Percentiles rank a stretch among this genome's conserved stretches.
phyloP scores from a whole-genome alignment of 164 flowering plant genomes.

The Liquidambar formosana region DNA sequence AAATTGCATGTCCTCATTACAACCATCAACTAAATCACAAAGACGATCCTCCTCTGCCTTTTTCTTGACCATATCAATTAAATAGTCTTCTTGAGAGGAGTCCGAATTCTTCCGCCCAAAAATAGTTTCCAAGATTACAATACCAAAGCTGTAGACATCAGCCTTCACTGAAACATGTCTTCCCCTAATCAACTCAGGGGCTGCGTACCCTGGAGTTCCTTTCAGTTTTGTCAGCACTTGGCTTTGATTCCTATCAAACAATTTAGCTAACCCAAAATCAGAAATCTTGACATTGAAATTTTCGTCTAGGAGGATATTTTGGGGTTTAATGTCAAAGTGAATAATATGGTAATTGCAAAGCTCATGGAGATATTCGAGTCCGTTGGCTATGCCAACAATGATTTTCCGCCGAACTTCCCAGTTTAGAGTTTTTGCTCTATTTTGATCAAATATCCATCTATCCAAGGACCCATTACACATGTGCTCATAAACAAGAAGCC shows the following conservation, averaged over 20 bases:
- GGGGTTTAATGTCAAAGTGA: slow-evolving; percentile 17
- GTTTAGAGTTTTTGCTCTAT: background rate
- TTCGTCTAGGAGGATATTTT: slow-evolving; percentile 13
- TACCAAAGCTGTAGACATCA: slow-evolving; percentile 28
- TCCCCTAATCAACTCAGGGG: slow-evolving; percentile 14
- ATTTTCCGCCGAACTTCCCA: slow-evolving; percentile 11
- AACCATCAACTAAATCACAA: slow-evolving; percentile 14
- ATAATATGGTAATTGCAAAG: slow-evolving; percentile 8
- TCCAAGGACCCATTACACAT: slow-evolving; percentile 5
- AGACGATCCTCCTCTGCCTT: slow-evolving; percentile 13
- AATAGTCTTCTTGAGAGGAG: background rate
- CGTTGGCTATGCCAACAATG: slow-evolving; percentile 15
- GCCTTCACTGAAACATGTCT: slow-evolving; percentile 15
- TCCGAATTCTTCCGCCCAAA: slow-evolving; percentile 17
- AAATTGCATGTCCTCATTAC: slow-evolving; percentile 15
- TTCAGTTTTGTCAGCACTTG: slow-evolving; percentile 13
- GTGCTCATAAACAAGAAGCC: background rate
- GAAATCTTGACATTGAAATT: slow-evolving; percentile 15
- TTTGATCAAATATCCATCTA: slow-evolving; percentile 12
- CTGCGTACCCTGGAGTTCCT: slow-evolving; percentile 24
- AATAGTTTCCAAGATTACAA: slow-evolving; percentile 1
- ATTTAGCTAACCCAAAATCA: slow-evolving; percentile 21
- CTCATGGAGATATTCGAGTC: slow-evolving; percentile 15
- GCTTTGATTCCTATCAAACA: slow-evolving; percentile 17
- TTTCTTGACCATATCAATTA: background rate